These are phyloP conservation scores for Metarhizium rileyi DNA, from an alignment of 2,329 filamentous ascomycete genomes.

Conservation along the genomic window DNA sequence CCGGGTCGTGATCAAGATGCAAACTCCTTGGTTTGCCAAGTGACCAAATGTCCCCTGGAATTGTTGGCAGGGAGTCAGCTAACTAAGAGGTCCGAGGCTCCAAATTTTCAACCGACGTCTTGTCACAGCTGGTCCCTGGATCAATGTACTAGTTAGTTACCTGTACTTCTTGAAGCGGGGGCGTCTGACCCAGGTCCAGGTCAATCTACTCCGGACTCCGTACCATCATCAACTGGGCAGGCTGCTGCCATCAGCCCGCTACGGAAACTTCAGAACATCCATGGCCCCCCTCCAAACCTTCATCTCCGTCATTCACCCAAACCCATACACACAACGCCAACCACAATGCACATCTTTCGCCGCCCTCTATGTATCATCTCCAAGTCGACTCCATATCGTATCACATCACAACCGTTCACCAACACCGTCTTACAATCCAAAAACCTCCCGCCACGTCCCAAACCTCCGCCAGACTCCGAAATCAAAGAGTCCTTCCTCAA, in stretches of 20 bases:
- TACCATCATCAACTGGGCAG: too few relatives aligned
- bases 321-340: background rate
- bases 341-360: conserved; percentile 1
- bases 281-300: too few relatives aligned
- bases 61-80: background rate
- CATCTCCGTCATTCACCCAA: background rate
- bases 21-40: background rate
- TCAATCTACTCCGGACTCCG: too few relatives aligned
- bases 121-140: too few relatives aligned
- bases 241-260: too few relatives aligned
- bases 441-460: conserved; percentile 67
- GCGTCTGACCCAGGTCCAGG: too few relatives aligned
- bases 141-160: background rate
- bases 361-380: background rate
- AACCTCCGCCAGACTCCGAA: conserved; percentile 63
- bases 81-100: background rate
- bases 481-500: conserved; percentile 82
- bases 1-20: background rate
- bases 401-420: conserved; percentile 18
- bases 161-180: background rate
- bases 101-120: background rate
- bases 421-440: conserved; percentile 16
- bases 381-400: background rate
- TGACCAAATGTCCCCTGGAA: background rate
- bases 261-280: too few relatives aligned